Percentiles rank a stretch among this genome's conserved stretches.
Conservation (phyloP, 805 yeast genomes). For the Tetrapisispora arboricola region DNA sequence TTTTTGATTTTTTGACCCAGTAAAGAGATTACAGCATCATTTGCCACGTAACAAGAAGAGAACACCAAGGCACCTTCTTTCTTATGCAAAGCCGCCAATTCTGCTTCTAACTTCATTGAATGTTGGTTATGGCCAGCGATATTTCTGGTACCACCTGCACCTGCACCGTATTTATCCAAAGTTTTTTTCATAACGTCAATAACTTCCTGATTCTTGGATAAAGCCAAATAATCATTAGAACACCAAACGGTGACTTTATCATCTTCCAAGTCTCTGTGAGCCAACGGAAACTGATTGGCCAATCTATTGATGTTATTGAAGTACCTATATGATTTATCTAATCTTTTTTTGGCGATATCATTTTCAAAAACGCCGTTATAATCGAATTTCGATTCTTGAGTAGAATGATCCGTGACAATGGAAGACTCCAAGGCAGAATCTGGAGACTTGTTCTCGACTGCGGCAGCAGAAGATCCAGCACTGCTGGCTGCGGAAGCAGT, state of each 20-base stretch:
- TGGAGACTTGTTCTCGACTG: constrained; percentile 27
- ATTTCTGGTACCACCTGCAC: constrained; percentile 98
- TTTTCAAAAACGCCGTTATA: constrained; percentile 57
- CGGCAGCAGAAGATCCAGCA: constrained; percentile 12
- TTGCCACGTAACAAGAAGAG: constrained; percentile 92
- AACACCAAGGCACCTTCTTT: constrained; percentile 93
- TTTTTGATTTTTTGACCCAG: constrained; percentile 86
- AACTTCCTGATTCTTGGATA: constrained; percentile 75
- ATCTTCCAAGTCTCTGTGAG: constrained; percentile 64
- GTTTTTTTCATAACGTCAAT: constrained; percentile 67
- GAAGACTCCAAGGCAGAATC: constrained; percentile 26
- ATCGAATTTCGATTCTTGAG: constrained; percentile 52
- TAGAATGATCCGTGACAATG: constrained; percentile 27
- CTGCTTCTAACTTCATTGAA: constrained; percentile 80
- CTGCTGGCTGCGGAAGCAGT: constrained; percentile 15
- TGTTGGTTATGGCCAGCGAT: constrained; percentile 94
- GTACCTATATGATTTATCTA: constrained; percentile 87
- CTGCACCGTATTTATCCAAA: constrained; percentile 86
- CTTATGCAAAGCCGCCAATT: constrained; percentile 81
- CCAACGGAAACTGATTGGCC: constrained; percentile 87
- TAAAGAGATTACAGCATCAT: constrained; percentile 86
- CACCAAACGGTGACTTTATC: constrained; percentile 98
- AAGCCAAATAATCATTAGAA: constrained; percentile 92
- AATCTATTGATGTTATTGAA: constrained; percentile 96
- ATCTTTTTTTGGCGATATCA: constrained; percentile 64